These are phyloP conservation scores for Neurospora sp. DNA, from an alignment of 2,329 filamentous ascomycete species.

Conservation along the genomic window DNA sequence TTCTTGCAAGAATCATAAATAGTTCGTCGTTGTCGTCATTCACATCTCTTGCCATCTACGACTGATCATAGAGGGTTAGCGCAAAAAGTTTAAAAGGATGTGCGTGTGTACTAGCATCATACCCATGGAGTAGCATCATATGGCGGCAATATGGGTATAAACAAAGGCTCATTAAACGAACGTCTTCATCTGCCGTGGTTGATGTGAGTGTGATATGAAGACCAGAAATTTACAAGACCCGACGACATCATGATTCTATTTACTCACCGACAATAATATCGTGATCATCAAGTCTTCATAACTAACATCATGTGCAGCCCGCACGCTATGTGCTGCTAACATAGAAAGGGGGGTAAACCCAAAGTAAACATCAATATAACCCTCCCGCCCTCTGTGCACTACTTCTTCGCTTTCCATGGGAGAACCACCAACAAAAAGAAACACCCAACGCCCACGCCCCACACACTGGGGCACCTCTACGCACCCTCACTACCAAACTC, in stretches of 20 bases:
- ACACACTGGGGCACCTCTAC: slow-evolving; percentile 16
- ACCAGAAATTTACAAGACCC: too few relatives aligned
- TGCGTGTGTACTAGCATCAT: not conserved
- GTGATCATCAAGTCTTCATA: not conserved
- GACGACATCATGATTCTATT: too few relatives aligned
- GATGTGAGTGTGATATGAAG: too few relatives aligned
- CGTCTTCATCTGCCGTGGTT: not conserved
- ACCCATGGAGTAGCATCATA: not conserved
- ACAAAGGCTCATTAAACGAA: not conserved
- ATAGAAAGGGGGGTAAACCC: not conserved
- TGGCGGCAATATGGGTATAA: not conserved
- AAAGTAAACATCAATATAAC: not conserved
- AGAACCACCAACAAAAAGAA: not conserved
- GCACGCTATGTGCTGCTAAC: not conserved
- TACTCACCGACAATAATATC: not conserved
- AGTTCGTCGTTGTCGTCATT: not conserved
- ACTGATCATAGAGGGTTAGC: not conserved
- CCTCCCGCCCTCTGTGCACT: not conserved
- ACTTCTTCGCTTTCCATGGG: not conserved
- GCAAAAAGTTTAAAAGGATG: not conserved
- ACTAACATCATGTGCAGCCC: not conserved
- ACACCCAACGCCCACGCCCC: too few relatives aligned
- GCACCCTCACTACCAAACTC: slow-evolving; percentile 91
- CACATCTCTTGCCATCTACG: not conserved
- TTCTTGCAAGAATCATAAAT: not conserved